phyloP scores from a whole-genome alignment of 306 rosid species.

The Elaeagnus macrophylla region DNA sequence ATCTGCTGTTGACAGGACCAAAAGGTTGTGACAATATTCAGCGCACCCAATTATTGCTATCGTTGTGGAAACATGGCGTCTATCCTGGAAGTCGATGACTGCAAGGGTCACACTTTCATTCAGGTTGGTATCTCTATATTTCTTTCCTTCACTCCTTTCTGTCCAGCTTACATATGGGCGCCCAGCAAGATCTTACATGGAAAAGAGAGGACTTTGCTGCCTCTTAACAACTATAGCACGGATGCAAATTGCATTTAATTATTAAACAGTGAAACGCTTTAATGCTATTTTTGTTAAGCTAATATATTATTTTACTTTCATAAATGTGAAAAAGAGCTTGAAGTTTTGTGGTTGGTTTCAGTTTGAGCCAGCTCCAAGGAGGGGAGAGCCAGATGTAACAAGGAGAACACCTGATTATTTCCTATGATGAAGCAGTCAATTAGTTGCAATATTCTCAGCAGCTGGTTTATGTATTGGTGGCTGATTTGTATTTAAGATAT shows the following conservation, averaged over 20 bases:
- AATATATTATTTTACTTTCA: neutral
- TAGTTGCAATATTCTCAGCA: no score
- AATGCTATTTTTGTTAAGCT: neutral
- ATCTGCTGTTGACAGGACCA: slow-evolving; percentile 51
- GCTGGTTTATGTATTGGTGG: no score
- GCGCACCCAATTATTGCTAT: slow-evolving; percentile 92
- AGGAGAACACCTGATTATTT: slow-evolving; percentile 93
- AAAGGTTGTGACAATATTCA: slow-evolving; percentile 91
- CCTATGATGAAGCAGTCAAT: no score
- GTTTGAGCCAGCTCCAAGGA: slow-evolving; percentile 98
- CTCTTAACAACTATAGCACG: no score
- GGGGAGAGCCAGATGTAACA: slow-evolving; percentile 95
- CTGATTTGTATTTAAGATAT: no score
- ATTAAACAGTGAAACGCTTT: no score
- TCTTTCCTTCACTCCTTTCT: neutral
- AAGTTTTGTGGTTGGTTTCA: slow-evolving; percentile 26
- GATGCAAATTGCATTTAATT: no score
- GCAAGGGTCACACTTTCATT: slow-evolving; percentile 92
- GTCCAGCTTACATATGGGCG: neutral
- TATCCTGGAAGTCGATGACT: slow-evolving; percentile 87
- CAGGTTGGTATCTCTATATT: slow-evolving; percentile 43
- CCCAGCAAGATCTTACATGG: neutral
- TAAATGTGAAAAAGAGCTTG: slow-evolving; percentile 1
- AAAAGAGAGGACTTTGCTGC: no score
- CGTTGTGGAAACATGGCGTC: slow-evolving; percentile 99